Conservation (phyloP, 2,329 filamentous ascomycete genomes). For the Teratosphaeria epicoccoides region DNA sequence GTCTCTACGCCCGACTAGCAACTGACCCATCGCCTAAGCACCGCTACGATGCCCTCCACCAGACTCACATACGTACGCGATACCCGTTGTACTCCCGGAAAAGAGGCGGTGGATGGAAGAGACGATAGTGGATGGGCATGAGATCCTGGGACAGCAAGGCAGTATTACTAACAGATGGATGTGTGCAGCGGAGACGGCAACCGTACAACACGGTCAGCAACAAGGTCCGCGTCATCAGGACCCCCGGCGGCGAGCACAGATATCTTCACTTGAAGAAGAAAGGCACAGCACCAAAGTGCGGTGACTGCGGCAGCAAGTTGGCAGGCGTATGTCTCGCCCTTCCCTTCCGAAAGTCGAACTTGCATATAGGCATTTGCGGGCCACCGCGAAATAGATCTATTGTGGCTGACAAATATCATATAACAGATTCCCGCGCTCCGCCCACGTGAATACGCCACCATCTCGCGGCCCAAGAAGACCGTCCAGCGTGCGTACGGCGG, state of each 20-base stretch:
- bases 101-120: neutral
- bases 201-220: slow-evolving; percentile 96
- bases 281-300: slow-evolving; percentile 95
- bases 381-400: neutral
- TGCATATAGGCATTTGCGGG: neutral
- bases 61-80: slow-evolving; percentile 47
- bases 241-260: slow-evolving; percentile 88
- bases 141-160: slow-evolving; percentile 11
- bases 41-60: slow-evolving; percentile 42
- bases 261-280: slow-evolving; percentile 99
- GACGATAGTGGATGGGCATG: neutral
- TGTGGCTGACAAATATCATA: too few relatives aligned
- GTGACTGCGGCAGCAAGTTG: slow-evolving; percentile 97
- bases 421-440: slow-evolving; percentile 87
- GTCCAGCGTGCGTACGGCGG: slow-evolving; percentile 97
- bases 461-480: slow-evolving; percentile 99
- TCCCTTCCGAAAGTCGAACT: neutral
- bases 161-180: slow-evolving; percentile 21
- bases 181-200: slow-evolving; percentile 42
- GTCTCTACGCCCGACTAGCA: slow-evolving; percentile 8
- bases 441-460: slow-evolving; percentile 91
- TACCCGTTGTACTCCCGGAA: neutral
- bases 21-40: slow-evolving; percentile 20
- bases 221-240: slow-evolving; percentile 92
- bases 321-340: slow-evolving; percentile 71